Percentiles rank a stretch among this genome's conserved stretches.
Evolutionary conservation across 2,329 filamentous ascomycete species (phyloP).

Genomic region (Colletotrichum gloeosporioides): DNA sequence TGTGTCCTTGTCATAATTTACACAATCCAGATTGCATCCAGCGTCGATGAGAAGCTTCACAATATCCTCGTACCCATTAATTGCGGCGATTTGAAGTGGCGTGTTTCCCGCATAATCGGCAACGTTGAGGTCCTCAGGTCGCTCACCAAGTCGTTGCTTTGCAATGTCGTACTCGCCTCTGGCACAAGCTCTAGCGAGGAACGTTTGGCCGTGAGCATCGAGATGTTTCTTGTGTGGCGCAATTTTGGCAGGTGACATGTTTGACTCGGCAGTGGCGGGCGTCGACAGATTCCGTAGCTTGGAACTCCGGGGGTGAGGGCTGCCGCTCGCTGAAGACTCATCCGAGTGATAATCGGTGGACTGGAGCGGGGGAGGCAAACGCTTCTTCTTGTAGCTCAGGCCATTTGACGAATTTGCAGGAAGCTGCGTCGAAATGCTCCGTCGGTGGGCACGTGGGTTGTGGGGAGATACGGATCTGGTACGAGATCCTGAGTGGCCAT

Average conservation of each 20-base stretch:
- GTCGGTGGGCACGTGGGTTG: constrained; percentile 61
- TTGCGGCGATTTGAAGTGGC: constrained; percentile 88
- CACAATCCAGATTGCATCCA: constrained; percentile 82
- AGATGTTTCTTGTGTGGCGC: constrained; percentile 82
- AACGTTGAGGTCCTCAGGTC: constrained; percentile 87
- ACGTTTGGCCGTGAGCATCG: constrained; percentile 91
- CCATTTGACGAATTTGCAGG: constrained; percentile 60
- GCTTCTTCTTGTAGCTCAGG: constrained; percentile 64
- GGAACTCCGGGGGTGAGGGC: constrained; percentile 63
- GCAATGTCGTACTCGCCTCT: constrained; percentile 82
- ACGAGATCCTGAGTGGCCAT: constrained; percentile 30
- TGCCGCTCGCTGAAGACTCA: constrained; percentile 66
- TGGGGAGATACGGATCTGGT: constrained; percentile 65
- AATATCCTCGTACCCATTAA: constrained; percentile 86
- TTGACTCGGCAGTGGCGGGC: constrained; percentile 61
- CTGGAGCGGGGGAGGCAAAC: constrained; percentile 64
- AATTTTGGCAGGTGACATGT: constrained; percentile 72
- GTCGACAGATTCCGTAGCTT: constrained; percentile 62
- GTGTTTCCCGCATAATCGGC: constrained; percentile 97
- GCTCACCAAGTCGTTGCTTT: constrained; percentile 75
- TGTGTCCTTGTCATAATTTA: constrained; percentile 85
- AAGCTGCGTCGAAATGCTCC: constrained; percentile 69
- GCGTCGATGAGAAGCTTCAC: constrained; percentile 86
- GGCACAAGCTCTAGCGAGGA: constrained; percentile 87
- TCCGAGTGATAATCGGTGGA: constrained; percentile 72